Evolutionary conservation across 345 rosid species (phyloP).

Genomic region (rapeseed (Brassica napus)): DNA sequence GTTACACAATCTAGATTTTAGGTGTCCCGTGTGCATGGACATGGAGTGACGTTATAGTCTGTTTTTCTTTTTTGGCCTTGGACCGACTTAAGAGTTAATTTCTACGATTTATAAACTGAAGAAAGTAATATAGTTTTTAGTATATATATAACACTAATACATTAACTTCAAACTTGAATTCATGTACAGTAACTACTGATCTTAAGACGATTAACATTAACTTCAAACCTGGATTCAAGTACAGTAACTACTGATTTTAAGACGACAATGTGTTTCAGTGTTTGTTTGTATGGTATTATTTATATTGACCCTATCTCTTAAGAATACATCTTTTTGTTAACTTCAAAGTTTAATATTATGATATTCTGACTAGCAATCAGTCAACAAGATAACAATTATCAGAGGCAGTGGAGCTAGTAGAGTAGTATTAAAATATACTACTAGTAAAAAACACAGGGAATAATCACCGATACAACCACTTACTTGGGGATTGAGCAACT

Average conservation of each 20-base stretch:
- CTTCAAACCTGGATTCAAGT: not conserved
- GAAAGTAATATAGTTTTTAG: not conserved
- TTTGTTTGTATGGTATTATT: not conserved
- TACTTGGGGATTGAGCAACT: constrained; percentile 21
- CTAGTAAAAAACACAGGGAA: constrained; percentile 16
- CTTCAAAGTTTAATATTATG: not conserved
- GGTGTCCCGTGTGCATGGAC: constrained; percentile 3
- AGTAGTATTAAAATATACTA: not conserved
- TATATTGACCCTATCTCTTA: not conserved
- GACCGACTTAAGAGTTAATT: not conserved
- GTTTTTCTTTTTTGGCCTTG: not conserved
- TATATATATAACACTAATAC: not conserved
- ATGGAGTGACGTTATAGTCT: not conserved
- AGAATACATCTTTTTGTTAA: not conserved
- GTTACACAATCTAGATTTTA: not conserved
- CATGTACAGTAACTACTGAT: not conserved
- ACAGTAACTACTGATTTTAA: not conserved
- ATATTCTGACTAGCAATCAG: not conserved
- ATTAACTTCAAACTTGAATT: not conserved
- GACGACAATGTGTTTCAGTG: not conserved
- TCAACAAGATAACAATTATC: not conserved
- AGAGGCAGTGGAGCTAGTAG: not conserved
- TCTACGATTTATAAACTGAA: not conserved
- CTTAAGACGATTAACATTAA: not conserved
- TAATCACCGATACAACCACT: constrained; percentile 19